These are phyloP conservation scores for Wickerhamiella pararugosa DNA, from an alignment of 1,139 yeast species.

Conservation along the genomic window DNA sequence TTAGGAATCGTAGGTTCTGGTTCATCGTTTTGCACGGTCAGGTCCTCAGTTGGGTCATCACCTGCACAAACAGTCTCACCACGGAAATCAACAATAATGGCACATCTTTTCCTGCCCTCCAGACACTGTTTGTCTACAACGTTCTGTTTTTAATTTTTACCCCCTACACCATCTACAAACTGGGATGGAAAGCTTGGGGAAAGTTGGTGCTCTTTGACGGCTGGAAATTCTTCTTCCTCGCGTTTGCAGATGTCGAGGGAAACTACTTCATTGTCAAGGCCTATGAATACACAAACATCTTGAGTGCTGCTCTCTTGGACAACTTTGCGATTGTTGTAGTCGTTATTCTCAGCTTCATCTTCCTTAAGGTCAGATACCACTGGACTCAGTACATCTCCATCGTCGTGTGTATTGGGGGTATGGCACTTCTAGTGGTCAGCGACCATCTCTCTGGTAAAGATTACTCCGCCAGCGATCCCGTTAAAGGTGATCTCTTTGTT, in stretches of 20 bases:
- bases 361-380: conserved; percentile 31
- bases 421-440: conserved; percentile 29
- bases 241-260: conserved; percentile 33
- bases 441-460: conserved; percentile 29
- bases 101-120: conserved; percentile 31
- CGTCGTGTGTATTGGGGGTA: conserved; percentile 29
- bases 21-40: conserved; percentile 30
- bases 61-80: conserved; percentile 31
- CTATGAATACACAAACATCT: conserved; percentile 29
- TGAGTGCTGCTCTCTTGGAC: conserved; percentile 31
- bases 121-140: conserved; percentile 29
- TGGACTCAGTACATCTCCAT: conserved; percentile 32
- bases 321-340: conserved; percentile 33
- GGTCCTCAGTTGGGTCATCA: conserved; percentile 28
- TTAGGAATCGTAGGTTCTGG: conserved; percentile 27
- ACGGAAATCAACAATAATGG: conserved; percentile 27
- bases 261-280: conserved; percentile 33
- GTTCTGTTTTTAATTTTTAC: conserved; percentile 26
- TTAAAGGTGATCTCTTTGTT: conserved; percentile 32
- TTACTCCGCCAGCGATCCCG: conserved; percentile 25
- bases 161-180: conserved; percentile 27
- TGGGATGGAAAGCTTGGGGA: conserved; percentile 26
- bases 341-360: conserved; percentile 27
- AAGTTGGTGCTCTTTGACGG: conserved; percentile 22
- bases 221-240: conserved; percentile 30